A percentile compares a stretch with the other conserved stretches of the same genome.
phyloP scores from a whole-genome alignment of 176 grass and related monocot species.

The Thalia dealbata region DNA sequence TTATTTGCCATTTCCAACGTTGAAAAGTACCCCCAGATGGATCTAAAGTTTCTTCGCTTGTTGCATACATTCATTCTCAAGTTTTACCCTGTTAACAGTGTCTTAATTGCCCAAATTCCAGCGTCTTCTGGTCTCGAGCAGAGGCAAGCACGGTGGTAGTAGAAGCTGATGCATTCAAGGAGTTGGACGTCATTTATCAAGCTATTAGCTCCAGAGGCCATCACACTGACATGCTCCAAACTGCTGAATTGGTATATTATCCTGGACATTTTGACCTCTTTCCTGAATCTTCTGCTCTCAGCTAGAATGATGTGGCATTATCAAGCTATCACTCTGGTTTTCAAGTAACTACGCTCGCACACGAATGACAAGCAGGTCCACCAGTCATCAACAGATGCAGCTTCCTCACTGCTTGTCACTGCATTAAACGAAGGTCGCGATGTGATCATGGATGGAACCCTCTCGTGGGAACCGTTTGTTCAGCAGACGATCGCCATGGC shows the following conservation, averaged over 20 bases:
- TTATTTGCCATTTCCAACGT: too few relatives aligned
- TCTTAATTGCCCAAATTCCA: conserved; percentile 8
- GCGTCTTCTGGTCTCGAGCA: conserved; percentile 64
- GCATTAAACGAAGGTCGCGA: conserved; percentile 90
- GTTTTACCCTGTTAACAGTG: background rate
- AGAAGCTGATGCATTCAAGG: conserved; percentile 97
- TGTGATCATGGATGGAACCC: conserved; percentile 92
- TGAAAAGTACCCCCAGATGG: too few relatives aligned
- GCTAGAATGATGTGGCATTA: background rate
- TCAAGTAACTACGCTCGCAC: background rate
- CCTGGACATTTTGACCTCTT: background rate
- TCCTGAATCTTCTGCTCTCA: background rate
- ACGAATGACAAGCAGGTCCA: conserved; percentile 41
- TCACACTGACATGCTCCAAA: conserved; percentile 85
- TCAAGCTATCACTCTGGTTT: too few relatives aligned
- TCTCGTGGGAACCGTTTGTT: conserved; percentile 96
- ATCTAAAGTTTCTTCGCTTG: too few relatives aligned
- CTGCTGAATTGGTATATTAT: conserved; percentile 59
- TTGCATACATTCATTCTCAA: background rate
- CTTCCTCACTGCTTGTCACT: conserved; percentile 83
- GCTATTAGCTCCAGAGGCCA: conserved; percentile 74
- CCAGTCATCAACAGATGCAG: conserved; percentile 79
- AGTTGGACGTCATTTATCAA: conserved; percentile 75
- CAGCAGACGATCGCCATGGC: conserved; percentile 80
- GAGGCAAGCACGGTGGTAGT: conserved; percentile 57